Evolutionary conservation across 2,329 filamentous ascomycete genomes (phyloP).

Genomic region (Cucurbitaria berberidis): DNA sequence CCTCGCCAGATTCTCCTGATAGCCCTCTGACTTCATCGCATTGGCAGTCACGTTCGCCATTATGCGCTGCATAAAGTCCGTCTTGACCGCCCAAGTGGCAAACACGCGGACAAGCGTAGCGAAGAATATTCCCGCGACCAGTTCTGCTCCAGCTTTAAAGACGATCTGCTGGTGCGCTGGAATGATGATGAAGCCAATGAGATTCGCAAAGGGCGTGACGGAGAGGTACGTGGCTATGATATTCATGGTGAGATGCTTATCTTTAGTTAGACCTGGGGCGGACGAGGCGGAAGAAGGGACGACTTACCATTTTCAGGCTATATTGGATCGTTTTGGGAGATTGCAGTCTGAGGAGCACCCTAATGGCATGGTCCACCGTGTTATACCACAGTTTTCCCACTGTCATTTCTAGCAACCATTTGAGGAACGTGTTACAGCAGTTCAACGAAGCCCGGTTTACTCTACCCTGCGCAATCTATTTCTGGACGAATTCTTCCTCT

Average conservation of each 20-base stretch:
- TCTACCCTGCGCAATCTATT: conserved; percentile 22
- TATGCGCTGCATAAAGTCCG: conserved; percentile 4
- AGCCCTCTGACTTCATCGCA: not conserved
- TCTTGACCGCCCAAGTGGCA: conserved; percentile 17
- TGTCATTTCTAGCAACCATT: conserved; percentile 21
- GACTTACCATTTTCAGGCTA: conserved; percentile 9
- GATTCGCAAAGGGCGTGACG: conserved; percentile 2
- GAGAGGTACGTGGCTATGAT: conserved; percentile 6
- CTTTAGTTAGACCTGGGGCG: not conserved
- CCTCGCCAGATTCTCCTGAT: too few relatives aligned
- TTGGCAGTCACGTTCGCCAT: conserved; percentile 8
- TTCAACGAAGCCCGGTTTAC: conserved; percentile 20
- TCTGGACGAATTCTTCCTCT: conserved; percentile 24
- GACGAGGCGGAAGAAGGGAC: not conserved
- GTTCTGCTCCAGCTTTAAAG: conserved; percentile 10
- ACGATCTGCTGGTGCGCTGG: conserved; percentile 22
- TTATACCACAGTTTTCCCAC: conserved; percentile 8
- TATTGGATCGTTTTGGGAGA: conserved; percentile 3
- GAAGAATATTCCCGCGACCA: conserved; percentile 11
- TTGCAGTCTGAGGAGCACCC: conserved; percentile 4
- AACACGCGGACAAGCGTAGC: conserved; percentile 3
- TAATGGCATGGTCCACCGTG: conserved; percentile 4
- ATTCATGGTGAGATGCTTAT: conserved; percentile 4
- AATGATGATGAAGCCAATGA: conserved; percentile 13
- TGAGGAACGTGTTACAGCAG: conserved; percentile 23